Evolutionary conservation across 2,329 filamentous ascomycete species (phyloP).

Genomic region (Verticillium dahliae): DNA sequence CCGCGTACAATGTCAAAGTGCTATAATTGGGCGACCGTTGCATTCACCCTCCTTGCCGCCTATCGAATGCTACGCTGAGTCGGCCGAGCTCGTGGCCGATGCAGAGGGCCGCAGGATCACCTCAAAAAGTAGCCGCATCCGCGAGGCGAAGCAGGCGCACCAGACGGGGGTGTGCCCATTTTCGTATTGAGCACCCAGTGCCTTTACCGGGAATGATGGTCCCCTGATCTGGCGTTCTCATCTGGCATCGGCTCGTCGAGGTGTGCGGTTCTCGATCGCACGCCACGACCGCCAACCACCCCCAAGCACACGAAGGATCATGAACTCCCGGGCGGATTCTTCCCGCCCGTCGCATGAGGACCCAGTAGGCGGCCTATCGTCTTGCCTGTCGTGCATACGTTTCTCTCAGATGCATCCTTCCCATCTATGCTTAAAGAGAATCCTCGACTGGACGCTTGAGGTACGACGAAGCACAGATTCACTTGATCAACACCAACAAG

Average conservation of each 20-base stretch:
- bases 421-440: background rate
- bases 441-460: background rate
- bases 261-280: background rate
- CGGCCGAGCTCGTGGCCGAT: background rate
- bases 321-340: background rate
- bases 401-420: background rate
- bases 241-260: background rate
- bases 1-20: background rate
- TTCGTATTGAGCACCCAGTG: background rate
- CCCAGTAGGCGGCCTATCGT: too few relatives aligned
- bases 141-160: background rate
- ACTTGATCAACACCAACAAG: too few relatives aligned
- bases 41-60: background rate
- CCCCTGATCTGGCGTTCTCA: background rate
- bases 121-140: background rate
- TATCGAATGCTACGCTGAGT: background rate
- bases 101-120: background rate
- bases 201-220: too few relatives aligned
- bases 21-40: background rate
- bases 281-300: background rate
- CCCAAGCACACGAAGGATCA: background rate
- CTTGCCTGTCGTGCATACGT: too few relatives aligned
- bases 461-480: background rate
- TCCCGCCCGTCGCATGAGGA: background rate
- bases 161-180: background rate